Conservation (phyloP, 495 filamentous ascomycete species). For the Xylaria flabelliformis region DNA sequence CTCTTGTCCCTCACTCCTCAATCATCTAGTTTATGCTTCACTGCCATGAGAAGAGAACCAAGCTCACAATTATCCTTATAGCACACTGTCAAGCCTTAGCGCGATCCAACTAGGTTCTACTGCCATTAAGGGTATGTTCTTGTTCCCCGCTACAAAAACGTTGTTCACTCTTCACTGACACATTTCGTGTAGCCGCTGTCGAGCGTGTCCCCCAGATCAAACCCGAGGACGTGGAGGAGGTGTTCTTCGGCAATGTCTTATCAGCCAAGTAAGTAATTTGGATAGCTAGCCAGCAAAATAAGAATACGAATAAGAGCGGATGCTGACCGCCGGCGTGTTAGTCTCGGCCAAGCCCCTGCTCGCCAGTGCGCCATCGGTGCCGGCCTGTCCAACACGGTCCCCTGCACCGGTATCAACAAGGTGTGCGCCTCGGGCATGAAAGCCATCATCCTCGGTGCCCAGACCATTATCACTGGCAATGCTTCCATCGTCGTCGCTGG, state of each 20-base stretch:
- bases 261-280: constrained; percentile 82
- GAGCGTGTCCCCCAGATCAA: constrained; percentile 85
- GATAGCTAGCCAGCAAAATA: neutral
- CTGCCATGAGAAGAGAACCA: neutral
- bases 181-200: constrained; percentile 69
- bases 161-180: constrained; percentile 20
- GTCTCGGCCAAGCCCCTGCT: constrained; percentile 94
- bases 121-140: constrained; percentile 80
- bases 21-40: neutral
- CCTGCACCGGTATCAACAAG: constrained; percentile 97
- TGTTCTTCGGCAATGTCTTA: constrained; percentile 97
- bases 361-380: constrained; percentile 90
- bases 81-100: constrained; percentile 83
- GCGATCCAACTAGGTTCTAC: constrained; percentile 88
- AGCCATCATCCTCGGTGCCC: constrained; percentile 91
- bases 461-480: constrained; percentile 95
- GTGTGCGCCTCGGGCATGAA: constrained; percentile 95
- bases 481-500: constrained; percentile 90
- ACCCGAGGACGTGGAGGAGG: constrained; percentile 85
- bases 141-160: constrained; percentile 18
- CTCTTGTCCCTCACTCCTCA: constrained; percentile 20
- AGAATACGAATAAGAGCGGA: constrained; percentile 13
- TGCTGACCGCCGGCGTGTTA: constrained; percentile 47
- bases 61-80: constrained; percentile 33
- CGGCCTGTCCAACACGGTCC: constrained; percentile 76